A percentile compares a stretch with the other conserved stretches of the same genome.
phyloP scores from a whole-genome alignment of 1,284 basidiomycete genomes.

The Irpex sp. region DNA sequence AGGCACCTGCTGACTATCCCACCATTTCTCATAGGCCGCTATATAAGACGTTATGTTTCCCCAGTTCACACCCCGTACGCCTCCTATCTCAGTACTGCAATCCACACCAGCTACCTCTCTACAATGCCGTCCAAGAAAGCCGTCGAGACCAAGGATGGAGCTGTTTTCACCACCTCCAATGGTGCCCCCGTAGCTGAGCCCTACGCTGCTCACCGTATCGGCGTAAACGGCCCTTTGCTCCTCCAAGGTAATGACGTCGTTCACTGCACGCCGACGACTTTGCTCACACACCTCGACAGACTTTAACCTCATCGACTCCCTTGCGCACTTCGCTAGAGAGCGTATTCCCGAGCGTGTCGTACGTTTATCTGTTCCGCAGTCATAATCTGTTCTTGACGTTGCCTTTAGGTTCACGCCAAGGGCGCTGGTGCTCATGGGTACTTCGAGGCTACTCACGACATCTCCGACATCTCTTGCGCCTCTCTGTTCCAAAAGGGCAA shows the following conservation, averaged over 20 bases:
- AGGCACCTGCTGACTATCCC: slow-evolving; percentile 15
- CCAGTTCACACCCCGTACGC: slow-evolving; percentile 15
- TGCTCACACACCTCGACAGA: slow-evolving; percentile 40
- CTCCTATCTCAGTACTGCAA: slow-evolving; percentile 5
- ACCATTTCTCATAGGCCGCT: slow-evolving; percentile 11
- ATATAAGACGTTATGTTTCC: slow-evolving; percentile 9
- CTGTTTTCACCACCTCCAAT: slow-evolving; percentile 81
- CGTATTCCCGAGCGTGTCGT: slow-evolving; percentile 94
- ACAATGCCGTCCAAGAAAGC: slow-evolving; percentile 67
- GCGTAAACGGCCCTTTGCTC: slow-evolving; percentile 76
- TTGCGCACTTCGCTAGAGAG: slow-evolving; percentile 91
- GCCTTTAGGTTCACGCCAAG: slow-evolving; percentile 67
- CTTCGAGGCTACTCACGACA: slow-evolving; percentile 83
- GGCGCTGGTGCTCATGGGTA: slow-evolving; percentile 90
- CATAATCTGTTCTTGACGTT: slow-evolving; percentile 2
- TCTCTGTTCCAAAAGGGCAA: slow-evolving; percentile 71
- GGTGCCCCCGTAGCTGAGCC: slow-evolving; percentile 74
- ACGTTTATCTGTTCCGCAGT: slow-evolving; percentile 25
- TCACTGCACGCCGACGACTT: not conserved
- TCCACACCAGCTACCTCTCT: slow-evolving; percentile 1
- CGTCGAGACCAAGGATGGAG: slow-evolving; percentile 49
- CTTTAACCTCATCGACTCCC: slow-evolving; percentile 85
- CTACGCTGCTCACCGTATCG: slow-evolving; percentile 76
- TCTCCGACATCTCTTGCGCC: slow-evolving; percentile 78
- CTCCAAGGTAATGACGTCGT: slow-evolving; percentile 60